These are phyloP conservation scores for Sclerotinia minor DNA, from an alignment of 2,329 filamentous ascomycete genomes.

Conservation along the genomic window DNA sequence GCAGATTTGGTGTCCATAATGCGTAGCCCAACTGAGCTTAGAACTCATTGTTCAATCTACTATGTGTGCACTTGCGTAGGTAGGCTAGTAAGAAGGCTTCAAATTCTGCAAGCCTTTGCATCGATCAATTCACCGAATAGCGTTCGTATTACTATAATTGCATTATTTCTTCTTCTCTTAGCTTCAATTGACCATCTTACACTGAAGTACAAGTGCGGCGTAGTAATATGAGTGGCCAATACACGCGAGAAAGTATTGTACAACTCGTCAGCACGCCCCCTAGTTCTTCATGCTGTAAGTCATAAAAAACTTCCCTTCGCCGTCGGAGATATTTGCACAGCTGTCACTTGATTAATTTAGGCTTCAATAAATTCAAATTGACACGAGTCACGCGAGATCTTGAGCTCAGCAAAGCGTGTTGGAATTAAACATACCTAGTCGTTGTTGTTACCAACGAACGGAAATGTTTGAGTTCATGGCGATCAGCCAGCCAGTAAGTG, in stretches of 20 bases:
- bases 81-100: background rate
- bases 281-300: background rate
- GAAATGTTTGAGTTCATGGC: background rate
- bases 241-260: conserved; percentile 9
- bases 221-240: conserved; percentile 12
- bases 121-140: conserved; percentile 14
- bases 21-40: background rate
- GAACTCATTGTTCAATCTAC: background rate
- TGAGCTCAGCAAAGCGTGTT: conserved; percentile 5
- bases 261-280: background rate
- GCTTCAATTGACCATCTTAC: background rate
- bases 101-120: conserved; percentile 8
- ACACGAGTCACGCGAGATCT: conserved; percentile 22
- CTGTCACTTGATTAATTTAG: conserved; percentile 25
- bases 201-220: conserved; percentile 4
- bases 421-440: background rate
- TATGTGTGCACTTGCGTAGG: conserved; percentile 12
- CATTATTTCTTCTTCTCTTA: background rate
- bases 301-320: background rate
- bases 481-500: background rate
- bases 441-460: background rate
- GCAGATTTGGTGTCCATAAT: background rate
- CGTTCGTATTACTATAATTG: background rate
- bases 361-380: conserved; percentile 9
- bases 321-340: conserved; percentile 12